Percentiles rank a stretch among this genome's conserved stretches.
Evolutionary conservation across 495 filamentous ascomycete genomes (phyloP).

Genomic region (Trichoderma orchidacearum): DNA sequence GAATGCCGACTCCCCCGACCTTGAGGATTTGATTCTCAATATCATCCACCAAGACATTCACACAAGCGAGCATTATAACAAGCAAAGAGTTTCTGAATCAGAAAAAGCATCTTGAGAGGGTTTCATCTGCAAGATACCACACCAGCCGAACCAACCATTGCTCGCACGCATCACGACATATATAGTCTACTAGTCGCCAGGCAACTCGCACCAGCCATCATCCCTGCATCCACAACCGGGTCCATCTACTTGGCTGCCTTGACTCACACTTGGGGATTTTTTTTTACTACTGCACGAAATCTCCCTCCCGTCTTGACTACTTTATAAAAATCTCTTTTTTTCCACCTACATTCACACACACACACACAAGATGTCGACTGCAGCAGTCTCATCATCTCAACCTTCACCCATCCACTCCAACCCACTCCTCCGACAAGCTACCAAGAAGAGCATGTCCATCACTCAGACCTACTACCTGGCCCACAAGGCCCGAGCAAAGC

Average conservation of each 20-base stretch:
- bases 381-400: constrained; percentile 7
- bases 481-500: constrained; percentile 90
- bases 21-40: neutral
- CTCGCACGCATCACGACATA: neutral
- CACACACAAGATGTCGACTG: constrained; percentile 12
- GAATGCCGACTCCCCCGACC: constrained; percentile 1
- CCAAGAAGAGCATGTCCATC: constrained; percentile 73
- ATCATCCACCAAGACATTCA: neutral
- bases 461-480: constrained; percentile 97
- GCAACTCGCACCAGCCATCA: neutral
- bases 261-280: neutral
- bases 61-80: neutral
- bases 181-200: neutral
- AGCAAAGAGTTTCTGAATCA: neutral
- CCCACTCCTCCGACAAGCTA: constrained; percentile 7
- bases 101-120: too few species aligned
- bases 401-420: constrained; percentile 4
- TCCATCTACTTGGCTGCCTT: neutral
- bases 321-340: too few species aligned
- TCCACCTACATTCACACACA: too few species aligned
- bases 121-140: neutral
- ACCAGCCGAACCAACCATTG: neutral
- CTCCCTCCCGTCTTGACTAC: too few species aligned
- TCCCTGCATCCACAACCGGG: neutral
- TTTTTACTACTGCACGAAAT: too few species aligned